These are phyloP conservation scores for Quercus glauca DNA, from an alignment of 306 rosid species.

Conservation along the genomic window DNA sequence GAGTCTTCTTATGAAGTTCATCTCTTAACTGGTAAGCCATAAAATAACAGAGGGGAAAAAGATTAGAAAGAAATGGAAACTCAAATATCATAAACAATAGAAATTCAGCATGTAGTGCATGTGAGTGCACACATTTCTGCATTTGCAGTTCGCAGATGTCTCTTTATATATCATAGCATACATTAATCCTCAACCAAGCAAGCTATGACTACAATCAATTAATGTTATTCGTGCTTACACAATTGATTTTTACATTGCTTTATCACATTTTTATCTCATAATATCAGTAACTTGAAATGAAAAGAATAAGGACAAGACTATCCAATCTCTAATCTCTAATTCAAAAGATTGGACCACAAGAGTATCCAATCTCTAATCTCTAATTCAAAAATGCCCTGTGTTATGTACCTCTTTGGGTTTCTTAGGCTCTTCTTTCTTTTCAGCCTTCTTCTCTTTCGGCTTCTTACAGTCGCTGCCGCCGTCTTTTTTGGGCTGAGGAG, in stretches of 20 bases:
- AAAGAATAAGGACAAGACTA: background rate
- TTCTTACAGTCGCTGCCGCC: slow-evolving; percentile 29
- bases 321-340: no score
- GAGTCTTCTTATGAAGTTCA: slow-evolving; percentile 73
- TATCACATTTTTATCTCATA: background rate
- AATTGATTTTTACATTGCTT: background rate
- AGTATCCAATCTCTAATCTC: no score
- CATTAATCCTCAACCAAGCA: background rate
- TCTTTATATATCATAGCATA: background rate
- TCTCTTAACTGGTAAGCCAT: slow-evolving; percentile 36
- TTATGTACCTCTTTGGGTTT: background rate
- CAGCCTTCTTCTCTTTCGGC: slow-evolving; percentile 23
- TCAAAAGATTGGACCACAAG: no score
- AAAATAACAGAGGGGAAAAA: background rate
- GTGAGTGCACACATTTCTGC: background rate
- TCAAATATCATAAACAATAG: background rate
- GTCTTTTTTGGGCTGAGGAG: slow-evolving; percentile 61
- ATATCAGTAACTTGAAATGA: background rate
- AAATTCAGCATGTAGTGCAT: background rate
- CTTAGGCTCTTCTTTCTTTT: slow-evolving; percentile 10
- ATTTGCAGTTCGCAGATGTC: background rate
- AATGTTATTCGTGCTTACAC: background rate
- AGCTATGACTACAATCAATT: background rate
- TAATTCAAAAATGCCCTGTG: no score
- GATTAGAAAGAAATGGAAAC: background rate